Evolutionary conservation across 768 basidiomycete genomes (phyloP), one percentile per base, ranked within the genome.

Genomic region (Trametes meyenii): DNA sequence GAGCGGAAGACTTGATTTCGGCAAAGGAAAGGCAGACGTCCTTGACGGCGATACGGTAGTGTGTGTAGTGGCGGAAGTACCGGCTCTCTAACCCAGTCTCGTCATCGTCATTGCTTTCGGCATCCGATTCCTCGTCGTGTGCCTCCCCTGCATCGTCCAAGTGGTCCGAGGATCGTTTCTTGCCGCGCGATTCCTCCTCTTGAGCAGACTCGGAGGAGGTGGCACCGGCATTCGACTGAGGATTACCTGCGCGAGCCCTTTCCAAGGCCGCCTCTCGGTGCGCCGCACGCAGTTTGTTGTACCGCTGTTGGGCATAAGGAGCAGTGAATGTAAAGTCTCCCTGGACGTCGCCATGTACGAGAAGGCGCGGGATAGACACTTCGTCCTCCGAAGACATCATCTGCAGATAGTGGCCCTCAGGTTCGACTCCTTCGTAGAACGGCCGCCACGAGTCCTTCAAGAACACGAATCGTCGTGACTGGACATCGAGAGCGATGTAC

Each of bases 371-470:
- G 10, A 61, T 54, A 6, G 36, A 4, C 6, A 23, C n/a, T 11
- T n/a, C 5, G 44, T 48, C 46, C 10, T 26, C 46, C 1, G 46
- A 23, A 39, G 58, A 48, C 16, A 45, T 5, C 26, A 29, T 17
- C 19, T 33, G 4, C 4, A 51, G 38, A 12, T 58, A 42, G 23
- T 39, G 23, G 19, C 55, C 50, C 19, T 66, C 65, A 11, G 36
- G 14, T 0, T 26, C 17, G 5, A 55, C 40, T 1, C 23, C 50
- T n/a, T 16, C 12, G 35, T 48, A 58, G 24, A 17, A 35, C 8
- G 49, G 50, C 8, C 58, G 49, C 65, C 65, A 66, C 11, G 36
- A 45, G 39, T 66, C 65, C 61, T 63, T 66, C 24, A 63, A 16
- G 51, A 60, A 62, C 0, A 60, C 61, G 10, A 66, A 44, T 2